Base-by-base conservation (phyloP, 352 stramenopile genomes). In the Phytophthora lateralis region DNA sequence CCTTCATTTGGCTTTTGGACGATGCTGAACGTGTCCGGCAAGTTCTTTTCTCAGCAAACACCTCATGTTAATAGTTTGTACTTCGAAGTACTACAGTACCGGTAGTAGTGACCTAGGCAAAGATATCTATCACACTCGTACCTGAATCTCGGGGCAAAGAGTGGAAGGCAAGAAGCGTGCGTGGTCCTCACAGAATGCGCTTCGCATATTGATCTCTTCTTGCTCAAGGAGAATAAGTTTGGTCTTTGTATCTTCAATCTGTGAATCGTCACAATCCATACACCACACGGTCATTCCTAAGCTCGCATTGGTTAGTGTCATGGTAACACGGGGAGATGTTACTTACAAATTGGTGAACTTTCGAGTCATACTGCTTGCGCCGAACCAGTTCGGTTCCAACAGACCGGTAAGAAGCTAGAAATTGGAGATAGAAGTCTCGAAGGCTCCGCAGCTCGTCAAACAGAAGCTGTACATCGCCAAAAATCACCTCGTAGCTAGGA, bases 361-460 rank as follows among this genome's bases (percentile, higher is more conserved):
- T 78, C 27, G 67, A 51, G 17, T 91, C 79, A 38, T 87, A 88
- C n/a, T 68, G 55, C 37, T 67, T 72, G 27, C 86, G 71, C 38
- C 86, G 76, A 52, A 74, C 56, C 9, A 93, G 61, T 60, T 95
- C 86, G 1, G 62, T 44, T 2, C 67, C 69, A 8, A 93, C 66
- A 27, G 85, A 76, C 46, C 70, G 55, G 60, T 91, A 93, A 7
- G 86, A 90, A 10, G 53, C 62, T 15, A 88, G 26, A 48, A 95
- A 95, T 15, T 91, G 86, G n/a, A 73, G 72, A 56, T 95, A 95
- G 48, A 95, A 95, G 37, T 92, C 82, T 14, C 82, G 75, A 42
- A 95, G 75, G 46, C 78, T 95, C 17, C 56, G 69, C 26, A 95
- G 57, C 29, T 95, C 86, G 18, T 95, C 84, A 51, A 91, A 90